Evolutionary conservation across 257 asterid species (phyloP).

Genomic region (Plectranthus barbatus): DNA sequence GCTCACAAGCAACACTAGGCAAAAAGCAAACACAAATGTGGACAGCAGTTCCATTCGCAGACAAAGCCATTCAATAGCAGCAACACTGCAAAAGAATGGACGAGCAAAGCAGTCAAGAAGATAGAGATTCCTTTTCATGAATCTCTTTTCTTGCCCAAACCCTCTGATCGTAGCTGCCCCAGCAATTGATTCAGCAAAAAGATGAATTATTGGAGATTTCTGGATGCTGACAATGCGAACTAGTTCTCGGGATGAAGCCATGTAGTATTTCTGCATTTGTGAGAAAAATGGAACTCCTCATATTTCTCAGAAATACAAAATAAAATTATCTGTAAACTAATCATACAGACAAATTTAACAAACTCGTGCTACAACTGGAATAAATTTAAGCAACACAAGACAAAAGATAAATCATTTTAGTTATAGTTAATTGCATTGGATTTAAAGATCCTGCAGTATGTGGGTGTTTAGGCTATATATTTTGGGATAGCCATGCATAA

Average conservation of each 20-base stretch:
- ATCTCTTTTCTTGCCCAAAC: conserved; percentile 94
- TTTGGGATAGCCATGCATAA: neutral
- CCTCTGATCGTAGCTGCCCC: conserved; percentile 99
- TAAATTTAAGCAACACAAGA: neutral
- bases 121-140: conserved; percentile 93
- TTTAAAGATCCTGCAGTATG: neutral
- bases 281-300: neutral
- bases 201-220: conserved; percentile 92
- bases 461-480: neutral
- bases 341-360: neutral
- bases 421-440: neutral
- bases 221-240: conserved; percentile 98
- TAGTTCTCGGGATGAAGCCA: conserved; percentile 97
- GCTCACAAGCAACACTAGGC: conserved; percentile 93
- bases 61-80: conserved; percentile 99
- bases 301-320: neutral
- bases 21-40: conserved; percentile 87
- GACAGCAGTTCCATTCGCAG: conserved; percentile 96
- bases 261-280: conserved; percentile 81
- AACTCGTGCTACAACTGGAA: neutral
- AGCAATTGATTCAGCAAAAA: conserved; percentile 88
- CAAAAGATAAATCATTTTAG: neutral
- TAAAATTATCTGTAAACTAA: neutral
- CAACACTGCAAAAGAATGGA: conserved; percentile 91
- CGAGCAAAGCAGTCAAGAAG: conserved; percentile 98